phyloP scores from a whole-genome alignment of 768 basidiomycete genomes.

The Mrakia gelida region DNA sequence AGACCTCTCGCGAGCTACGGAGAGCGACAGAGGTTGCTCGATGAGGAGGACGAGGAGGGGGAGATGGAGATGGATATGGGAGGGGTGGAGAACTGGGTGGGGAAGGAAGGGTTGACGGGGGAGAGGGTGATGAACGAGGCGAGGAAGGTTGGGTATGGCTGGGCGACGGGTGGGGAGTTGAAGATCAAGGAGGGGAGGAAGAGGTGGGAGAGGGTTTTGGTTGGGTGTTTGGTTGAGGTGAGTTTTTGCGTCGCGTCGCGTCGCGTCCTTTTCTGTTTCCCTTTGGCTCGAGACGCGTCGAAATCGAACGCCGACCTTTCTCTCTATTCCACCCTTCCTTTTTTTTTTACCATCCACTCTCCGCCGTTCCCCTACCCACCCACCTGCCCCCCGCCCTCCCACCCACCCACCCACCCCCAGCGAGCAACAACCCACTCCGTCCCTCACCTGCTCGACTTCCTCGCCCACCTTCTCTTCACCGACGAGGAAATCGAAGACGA shows the following conservation, averaged over 20 bases:
- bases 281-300: background rate
- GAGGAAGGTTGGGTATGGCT: constrained; percentile 68
- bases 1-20: constrained; percentile 21
- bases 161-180: constrained; percentile 48
- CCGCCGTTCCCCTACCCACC: too few relatives aligned
- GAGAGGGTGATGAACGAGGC: constrained; percentile 52
- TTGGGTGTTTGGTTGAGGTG: constrained; percentile 86
- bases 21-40: background rate
- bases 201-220: constrained; percentile 69
- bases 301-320: too few relatives aligned
- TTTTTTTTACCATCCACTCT: too few relatives aligned
- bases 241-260: constrained; percentile 44
- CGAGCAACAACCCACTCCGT: constrained; percentile 58
- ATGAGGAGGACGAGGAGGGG: constrained; percentile 33
- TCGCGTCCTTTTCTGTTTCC: background rate
- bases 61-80: constrained; percentile 28
- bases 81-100: constrained; percentile 73
- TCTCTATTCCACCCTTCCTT: too few relatives aligned
- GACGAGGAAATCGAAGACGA: constrained; percentile 43
- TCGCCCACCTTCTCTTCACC: constrained; percentile 69
- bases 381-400: background rate
- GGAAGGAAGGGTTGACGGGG: constrained; percentile 61
- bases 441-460: constrained; percentile 63
- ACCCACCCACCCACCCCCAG: constrained; percentile 39
- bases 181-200: constrained; percentile 67